phyloP scores from a whole-genome alignment of 2,329 filamentous ascomycete species.

The Fusarium torulosum region DNA sequence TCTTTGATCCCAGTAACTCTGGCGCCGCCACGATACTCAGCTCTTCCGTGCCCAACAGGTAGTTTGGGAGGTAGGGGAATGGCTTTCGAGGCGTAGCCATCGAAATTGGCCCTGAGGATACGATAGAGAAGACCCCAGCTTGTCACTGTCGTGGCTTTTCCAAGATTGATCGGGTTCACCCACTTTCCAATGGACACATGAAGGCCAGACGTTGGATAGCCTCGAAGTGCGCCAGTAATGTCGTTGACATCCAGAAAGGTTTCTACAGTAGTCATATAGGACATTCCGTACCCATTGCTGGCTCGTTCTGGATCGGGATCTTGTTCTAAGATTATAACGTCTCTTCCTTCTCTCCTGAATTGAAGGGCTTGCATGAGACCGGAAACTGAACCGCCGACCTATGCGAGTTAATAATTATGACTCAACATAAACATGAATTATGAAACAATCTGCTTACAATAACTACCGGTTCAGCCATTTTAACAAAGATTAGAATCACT shows the following conservation, averaged over 20 bases:
- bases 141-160: not conserved
- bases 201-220: not conserved
- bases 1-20: not conserved
- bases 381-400: not conserved
- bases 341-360: not conserved
- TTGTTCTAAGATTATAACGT: not conserved
- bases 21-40: not conserved
- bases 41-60: not conserved
- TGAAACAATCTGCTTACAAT: not conserved
- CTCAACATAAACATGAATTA: too few species aligned
- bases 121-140: not conserved
- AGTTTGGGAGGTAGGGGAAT: not conserved
- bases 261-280: not conserved
- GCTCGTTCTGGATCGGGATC: not conserved
- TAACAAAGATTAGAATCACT: not conserved
- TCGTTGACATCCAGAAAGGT: not conserved
- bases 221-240: not conserved
- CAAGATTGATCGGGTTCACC: not conserved
- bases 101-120: not conserved
- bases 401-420: too few species aligned
- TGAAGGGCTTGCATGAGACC: not conserved
- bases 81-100: not conserved
- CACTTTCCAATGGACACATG: not conserved
- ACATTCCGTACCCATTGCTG: not conserved
- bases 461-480: not conserved